Evolutionary conservation across 2,329 filamentous ascomycete species (phyloP).

Genomic region (Bipolaris oryzae): DNA sequence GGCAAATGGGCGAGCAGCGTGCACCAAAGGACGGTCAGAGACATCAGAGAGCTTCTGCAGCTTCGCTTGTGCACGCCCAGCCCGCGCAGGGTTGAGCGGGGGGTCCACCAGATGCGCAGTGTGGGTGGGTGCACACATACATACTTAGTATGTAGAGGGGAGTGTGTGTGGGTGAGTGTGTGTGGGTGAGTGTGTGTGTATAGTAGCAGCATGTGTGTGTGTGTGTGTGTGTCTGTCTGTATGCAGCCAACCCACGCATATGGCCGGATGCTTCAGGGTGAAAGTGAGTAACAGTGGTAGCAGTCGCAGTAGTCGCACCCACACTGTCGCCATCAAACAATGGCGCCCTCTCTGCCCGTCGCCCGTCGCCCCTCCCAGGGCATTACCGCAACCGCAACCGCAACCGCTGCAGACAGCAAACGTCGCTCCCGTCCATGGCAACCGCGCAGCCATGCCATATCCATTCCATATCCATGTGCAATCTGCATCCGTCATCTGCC

Average conservation of each 20-base stretch:
- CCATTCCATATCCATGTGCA: background rate
- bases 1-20: slow-evolving; percentile 28
- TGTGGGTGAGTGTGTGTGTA: background rate
- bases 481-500: background rate
- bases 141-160: too few species aligned
- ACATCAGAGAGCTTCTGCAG: slow-evolving; percentile 18
- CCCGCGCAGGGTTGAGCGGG: slow-evolving; percentile 23
- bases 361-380: background rate
- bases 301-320: background rate
- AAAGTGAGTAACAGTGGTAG: too few species aligned
- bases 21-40: slow-evolving; percentile 13
- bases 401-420: slow-evolving; percentile 33
- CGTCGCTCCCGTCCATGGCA: slow-evolving; percentile 24
- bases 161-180: background rate
- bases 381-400: slow-evolving; percentile 26
- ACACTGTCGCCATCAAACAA: slow-evolving; percentile 22
- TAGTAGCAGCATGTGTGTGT: too few species aligned
- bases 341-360: slow-evolving; percentile 6
- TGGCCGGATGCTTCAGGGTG: slow-evolving; percentile 6
- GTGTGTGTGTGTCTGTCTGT: background rate
- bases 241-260: slow-evolving; percentile 1
- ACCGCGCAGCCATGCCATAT: background rate
- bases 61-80: slow-evolving; percentile 40
- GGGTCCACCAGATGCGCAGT: slow-evolving; percentile 28
- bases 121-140: slow-evolving; percentile 9